Conservation (phyloP, 345 rosid genomes). For the Anastatica hierochuntica region DNA sequence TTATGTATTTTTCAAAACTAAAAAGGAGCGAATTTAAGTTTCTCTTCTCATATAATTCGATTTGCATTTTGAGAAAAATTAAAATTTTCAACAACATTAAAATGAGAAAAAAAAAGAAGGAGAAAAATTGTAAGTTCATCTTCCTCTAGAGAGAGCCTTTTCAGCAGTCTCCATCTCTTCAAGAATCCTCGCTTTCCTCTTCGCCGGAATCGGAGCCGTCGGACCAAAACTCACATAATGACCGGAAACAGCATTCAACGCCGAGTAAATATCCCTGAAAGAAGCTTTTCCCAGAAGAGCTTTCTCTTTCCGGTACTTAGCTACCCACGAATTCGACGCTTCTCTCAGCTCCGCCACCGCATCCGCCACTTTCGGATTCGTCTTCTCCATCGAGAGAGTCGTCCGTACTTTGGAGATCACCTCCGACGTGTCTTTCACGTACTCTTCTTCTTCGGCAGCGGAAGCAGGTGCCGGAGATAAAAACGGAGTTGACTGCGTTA, state of each 20-base stretch:
- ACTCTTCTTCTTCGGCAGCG: conserved; percentile 70
- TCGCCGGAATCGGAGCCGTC: conserved; percentile 70
- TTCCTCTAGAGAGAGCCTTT: conserved; percentile 50
- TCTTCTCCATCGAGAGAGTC: conserved; percentile 63
- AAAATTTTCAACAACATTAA: background rate
- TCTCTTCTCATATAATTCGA: background rate
- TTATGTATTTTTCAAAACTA: no score
- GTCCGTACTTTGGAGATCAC: conserved; percentile 69
- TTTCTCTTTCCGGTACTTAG: conserved; percentile 91
- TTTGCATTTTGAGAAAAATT: background rate
- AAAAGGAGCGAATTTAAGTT: no score
- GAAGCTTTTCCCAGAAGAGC: conserved; percentile 68
- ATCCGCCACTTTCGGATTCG: conserved; percentile 61
- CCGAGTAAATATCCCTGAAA: conserved; percentile 78
- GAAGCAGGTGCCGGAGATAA: conserved; percentile 24
- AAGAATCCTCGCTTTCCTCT: conserved; percentile 79
- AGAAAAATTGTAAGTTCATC: no score
- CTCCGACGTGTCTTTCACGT: conserved; percentile 61
- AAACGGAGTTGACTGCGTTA: conserved; percentile 15
- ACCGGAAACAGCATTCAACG: conserved; percentile 73
- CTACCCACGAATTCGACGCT: conserved; percentile 81
- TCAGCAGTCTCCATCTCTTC: conserved; percentile 91
- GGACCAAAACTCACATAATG: conserved; percentile 97
- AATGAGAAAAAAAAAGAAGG: background rate
- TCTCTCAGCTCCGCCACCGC: conserved; percentile 78